Conservation (phyloP, 768 basidiomycete species). For the Collybia sp. region DNA sequence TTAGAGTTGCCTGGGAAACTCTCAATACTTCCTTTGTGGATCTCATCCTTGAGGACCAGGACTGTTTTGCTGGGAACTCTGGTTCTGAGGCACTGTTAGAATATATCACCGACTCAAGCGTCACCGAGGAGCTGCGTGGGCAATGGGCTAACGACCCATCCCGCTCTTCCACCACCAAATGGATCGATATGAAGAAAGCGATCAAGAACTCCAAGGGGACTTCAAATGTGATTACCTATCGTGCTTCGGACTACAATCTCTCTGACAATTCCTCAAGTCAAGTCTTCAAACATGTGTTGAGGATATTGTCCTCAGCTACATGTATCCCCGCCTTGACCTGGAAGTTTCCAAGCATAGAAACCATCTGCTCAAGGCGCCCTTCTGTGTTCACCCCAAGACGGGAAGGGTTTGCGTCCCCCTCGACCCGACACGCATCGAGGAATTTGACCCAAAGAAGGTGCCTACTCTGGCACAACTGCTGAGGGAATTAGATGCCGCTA, state of each 20-base stretch:
- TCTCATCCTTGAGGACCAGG: constrained; percentile 77
- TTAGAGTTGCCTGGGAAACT: constrained; percentile 40
- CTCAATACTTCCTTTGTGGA: constrained; percentile 56
- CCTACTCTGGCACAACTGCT: constrained; percentile 88
- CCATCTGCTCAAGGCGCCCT: constrained; percentile 96
- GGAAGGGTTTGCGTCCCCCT: constrained; percentile 94
- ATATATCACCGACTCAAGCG: constrained; percentile 62
- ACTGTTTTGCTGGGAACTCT: constrained; percentile 67
- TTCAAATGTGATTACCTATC: constrained; percentile 23
- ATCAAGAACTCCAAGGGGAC: constrained; percentile 27
- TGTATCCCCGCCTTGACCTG: constrained; percentile 92
- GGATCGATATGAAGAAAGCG: constrained; percentile 55
- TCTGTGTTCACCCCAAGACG: constrained; percentile 95
- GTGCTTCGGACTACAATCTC: constrained; percentile 1
- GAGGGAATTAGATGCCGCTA: constrained; percentile 60
- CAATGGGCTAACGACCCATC: constrained; percentile 55
- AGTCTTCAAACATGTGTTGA: constrained; percentile 54
- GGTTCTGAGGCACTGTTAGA: constrained; percentile 74
- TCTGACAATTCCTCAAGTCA: constrained; percentile 2
- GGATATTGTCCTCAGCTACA: constrained; percentile 90
- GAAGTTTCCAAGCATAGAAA: constrained; percentile 98
- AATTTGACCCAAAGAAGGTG: constrained; percentile 80
- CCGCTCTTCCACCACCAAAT: constrained; percentile 64
- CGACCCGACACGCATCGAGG: constrained; percentile 67
- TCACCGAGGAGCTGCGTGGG: constrained; percentile 41